These are phyloP conservation scores for Prunella vulgaris DNA, from an alignment of 257 asterid species.

Conservation along the genomic window DNA sequence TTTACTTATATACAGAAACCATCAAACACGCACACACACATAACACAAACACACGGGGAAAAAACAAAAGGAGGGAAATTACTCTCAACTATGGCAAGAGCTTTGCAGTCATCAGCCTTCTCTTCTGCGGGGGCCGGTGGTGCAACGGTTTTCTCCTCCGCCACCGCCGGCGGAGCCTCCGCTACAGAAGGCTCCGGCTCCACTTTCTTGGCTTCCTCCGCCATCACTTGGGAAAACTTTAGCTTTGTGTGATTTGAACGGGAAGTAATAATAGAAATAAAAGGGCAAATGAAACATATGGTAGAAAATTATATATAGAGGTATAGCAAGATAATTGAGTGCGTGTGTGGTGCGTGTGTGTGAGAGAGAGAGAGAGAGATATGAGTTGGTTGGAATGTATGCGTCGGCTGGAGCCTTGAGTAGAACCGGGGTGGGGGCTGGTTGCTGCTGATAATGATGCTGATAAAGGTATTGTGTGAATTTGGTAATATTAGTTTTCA, in stretches of 20 bases:
- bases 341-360: constrained; percentile 19
- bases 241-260: constrained; percentile 4
- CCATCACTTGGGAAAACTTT: constrained; percentile 45
- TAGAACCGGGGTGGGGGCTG: constrained; percentile 20
- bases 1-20: not conserved
- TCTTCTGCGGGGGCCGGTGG: constrained; percentile 41
- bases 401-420: constrained; percentile 32
- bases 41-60: too few species aligned
- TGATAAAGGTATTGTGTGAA: too few species aligned
- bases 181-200: constrained; percentile 29
- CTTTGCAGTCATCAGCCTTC: constrained; percentile 63
- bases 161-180: constrained; percentile 23
- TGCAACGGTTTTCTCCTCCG: constrained; percentile 62
- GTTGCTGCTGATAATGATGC: too few species aligned
- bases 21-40: not conserved
- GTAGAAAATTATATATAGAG: constrained; percentile 14
- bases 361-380: constrained; percentile 8
- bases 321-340: constrained; percentile 9
- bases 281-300: not conserved
- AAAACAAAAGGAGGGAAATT: constrained; percentile 3
- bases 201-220: constrained; percentile 44
- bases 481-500: too few species aligned
- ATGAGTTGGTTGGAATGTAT: constrained; percentile 41
- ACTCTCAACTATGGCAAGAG: constrained; percentile 65
- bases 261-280: not conserved